These are phyloP conservation scores for Rutstroemia sp. DNA, from an alignment of 2,329 filamentous ascomycete species.

Conservation along the genomic window DNA sequence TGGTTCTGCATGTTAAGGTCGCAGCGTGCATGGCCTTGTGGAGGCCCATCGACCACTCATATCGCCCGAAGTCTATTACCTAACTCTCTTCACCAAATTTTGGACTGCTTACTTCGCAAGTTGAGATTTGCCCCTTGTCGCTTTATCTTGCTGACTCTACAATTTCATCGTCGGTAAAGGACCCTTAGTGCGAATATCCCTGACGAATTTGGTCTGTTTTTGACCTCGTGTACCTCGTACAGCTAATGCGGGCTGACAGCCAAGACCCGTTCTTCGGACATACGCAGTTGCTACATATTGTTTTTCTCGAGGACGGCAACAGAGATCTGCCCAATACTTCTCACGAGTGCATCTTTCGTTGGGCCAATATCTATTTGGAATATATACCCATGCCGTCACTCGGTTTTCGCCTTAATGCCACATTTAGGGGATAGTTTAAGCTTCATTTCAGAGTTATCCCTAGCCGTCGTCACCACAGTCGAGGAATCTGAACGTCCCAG, in stretches of 20 bases:
- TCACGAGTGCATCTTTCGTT: background rate
- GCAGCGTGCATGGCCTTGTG: background rate
- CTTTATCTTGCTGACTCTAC: conserved; percentile 12
- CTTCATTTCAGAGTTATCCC: background rate
- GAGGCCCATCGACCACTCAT: conserved; percentile 6
- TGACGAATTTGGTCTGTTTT: background rate
- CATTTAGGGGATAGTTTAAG: background rate
- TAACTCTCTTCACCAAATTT: conserved; percentile 13
- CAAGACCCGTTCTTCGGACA: conserved; percentile 5
- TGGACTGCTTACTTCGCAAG: conserved; percentile 7
- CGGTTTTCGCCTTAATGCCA: background rate
- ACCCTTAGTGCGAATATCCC: conserved; percentile 3
- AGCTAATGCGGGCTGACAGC: conserved; percentile 17
- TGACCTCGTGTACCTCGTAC: conserved; percentile 2
- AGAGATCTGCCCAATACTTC: background rate
- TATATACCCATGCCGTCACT: background rate
- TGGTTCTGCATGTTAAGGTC: background rate
- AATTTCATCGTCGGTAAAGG: conserved; percentile 4
- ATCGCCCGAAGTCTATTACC: conserved; percentile 15
- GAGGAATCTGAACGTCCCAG: background rate
- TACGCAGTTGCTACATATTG: background rate
- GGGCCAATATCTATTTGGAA: background rate
- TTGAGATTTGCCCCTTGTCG: background rate
- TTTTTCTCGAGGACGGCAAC: background rate
- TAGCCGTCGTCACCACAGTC: background rate